Percentiles rank a stretch among this genome's conserved stretches.
Conservation (phyloP, 257 asterid genomes). For the Gentiana macrophylla region DNA sequence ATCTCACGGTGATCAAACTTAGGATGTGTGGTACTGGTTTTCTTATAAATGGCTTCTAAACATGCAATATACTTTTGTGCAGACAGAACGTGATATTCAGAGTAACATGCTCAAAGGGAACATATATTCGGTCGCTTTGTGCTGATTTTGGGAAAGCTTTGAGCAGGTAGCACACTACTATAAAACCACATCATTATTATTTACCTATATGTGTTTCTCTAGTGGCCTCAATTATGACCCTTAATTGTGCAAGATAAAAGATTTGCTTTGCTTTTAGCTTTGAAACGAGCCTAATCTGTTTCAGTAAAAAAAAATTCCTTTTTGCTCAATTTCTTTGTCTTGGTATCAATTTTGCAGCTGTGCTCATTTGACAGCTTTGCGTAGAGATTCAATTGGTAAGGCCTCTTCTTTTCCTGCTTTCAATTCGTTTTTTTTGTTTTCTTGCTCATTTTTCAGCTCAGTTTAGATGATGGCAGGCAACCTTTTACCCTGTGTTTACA, state of each 20-base stretch:
- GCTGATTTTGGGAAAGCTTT: constrained; percentile 92
- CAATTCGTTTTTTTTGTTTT: not conserved
- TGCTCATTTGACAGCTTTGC: constrained; percentile 86
- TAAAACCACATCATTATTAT: too few species aligned
- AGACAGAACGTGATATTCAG: constrained; percentile 94
- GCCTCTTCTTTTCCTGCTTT: not conserved
- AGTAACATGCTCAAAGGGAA: constrained; percentile 91
- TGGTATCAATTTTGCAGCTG: constrained; percentile 43
- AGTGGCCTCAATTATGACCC: too few species aligned
- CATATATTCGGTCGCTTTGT: constrained; percentile 88
- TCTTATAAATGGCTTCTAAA: not conserved
- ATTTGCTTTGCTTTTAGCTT: not conserved
- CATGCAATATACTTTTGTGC: constrained; percentile 7
- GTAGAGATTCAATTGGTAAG: constrained; percentile 90
- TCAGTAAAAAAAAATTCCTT: not conserved
- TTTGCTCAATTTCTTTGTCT: not conserved
- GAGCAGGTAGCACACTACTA: constrained; percentile 41
- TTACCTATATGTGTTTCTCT: not conserved
- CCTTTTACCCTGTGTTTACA: constrained; percentile 14
- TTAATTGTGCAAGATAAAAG: not conserved
- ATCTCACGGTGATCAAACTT: not conserved
- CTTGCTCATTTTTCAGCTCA: not conserved
- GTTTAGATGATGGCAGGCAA: constrained; percentile 4
- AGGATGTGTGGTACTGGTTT: not conserved
- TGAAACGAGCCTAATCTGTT: not conserved